Conservation (phyloP, 1,139 yeast genomes). For the Meyerozyma smithsonii region DNA sequence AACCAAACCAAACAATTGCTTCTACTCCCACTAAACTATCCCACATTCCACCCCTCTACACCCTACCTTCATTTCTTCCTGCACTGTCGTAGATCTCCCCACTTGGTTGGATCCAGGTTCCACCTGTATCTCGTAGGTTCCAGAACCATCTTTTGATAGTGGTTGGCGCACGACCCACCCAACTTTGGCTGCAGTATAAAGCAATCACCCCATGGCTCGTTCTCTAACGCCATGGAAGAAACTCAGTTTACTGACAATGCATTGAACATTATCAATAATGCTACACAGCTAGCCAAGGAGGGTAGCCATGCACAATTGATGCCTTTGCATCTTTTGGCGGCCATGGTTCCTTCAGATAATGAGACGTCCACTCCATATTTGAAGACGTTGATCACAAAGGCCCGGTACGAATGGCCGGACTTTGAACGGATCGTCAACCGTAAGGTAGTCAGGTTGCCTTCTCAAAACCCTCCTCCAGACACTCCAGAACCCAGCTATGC, state of each 20-base stretch:
- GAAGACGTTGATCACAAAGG: conserved; percentile 81
- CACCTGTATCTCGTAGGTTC: neutral
- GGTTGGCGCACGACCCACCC: neutral
- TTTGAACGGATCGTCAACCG: conserved; percentile 79
- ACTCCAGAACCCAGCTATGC: conserved; percentile 67
- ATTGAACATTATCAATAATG: conserved; percentile 69
- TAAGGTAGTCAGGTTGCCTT: conserved; percentile 77
- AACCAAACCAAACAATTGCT: too few species aligned
- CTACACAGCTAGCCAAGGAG: conserved; percentile 78
- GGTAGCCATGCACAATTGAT: conserved; percentile 77
- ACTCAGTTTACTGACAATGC: conserved; percentile 93
- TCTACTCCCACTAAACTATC: too few species aligned
- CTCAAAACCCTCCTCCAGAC: conserved; percentile 83
- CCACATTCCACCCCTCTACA: too few species aligned
- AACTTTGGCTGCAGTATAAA: conserved; percentile 2
- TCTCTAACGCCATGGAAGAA: conserved; percentile 43
- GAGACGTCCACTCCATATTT: conserved; percentile 70
- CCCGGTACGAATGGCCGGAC: conserved; percentile 79
- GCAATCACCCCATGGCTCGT: neutral
- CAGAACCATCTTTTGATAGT: neutral
- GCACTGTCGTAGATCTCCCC: neutral
- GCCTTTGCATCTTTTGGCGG: conserved; percentile 88
- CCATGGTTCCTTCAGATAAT: conserved; percentile 72
- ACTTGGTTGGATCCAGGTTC: too few species aligned
- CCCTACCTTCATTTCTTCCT: too few species aligned